phyloP scores from a whole-genome alignment of 768 basidiomycete genomes.

The Kwoniella pini region DNA sequence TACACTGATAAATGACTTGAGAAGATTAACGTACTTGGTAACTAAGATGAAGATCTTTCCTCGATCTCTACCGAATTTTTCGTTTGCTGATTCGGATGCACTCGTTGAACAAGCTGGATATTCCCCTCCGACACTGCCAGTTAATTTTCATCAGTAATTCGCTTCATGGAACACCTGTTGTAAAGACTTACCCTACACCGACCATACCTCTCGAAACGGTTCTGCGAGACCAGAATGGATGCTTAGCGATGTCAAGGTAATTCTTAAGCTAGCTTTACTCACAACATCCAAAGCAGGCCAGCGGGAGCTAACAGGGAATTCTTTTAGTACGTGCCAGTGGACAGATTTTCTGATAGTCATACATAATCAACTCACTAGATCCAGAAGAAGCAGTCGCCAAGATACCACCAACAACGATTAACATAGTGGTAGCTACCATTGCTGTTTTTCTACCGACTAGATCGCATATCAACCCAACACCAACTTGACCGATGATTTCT shows the following conservation, averaged over 20 bases:
- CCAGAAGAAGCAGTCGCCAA: constrained; percentile 71
- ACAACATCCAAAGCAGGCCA: constrained; percentile 72
- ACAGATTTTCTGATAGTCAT: too few relatives aligned
- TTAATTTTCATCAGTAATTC: too few relatives aligned
- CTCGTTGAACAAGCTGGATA: constrained; percentile 72
- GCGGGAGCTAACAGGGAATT: constrained; percentile 53
- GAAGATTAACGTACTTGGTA: constrained; percentile 61
- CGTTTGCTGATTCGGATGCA: constrained; percentile 73
- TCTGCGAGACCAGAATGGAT: constrained; percentile 1
- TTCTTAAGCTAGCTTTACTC: neutral
- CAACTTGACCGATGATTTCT: constrained; percentile 42
- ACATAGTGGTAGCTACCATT: constrained; percentile 66
- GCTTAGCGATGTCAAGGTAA: neutral
- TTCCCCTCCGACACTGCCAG: constrained; percentile 66
- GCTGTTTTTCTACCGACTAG: constrained; percentile 74
- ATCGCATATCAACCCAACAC: constrained; percentile 72
- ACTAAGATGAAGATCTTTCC: constrained; percentile 77
- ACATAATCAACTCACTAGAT: constrained; percentile 57
- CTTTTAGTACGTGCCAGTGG: too few relatives aligned
- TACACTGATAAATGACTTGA: constrained; percentile 62
- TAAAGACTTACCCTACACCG: constrained; percentile 57
- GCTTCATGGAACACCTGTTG: too few relatives aligned
- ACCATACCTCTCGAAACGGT: constrained; percentile 65
- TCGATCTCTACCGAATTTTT: constrained; percentile 63
- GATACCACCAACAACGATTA: constrained; percentile 70